Percentiles rank a stretch among this genome's conserved stretches.
These are phyloP conservation scores for Pisolithus marmoratus DNA, from an alignment of 768 basidiomycete species.

Conservation along the genomic window DNA sequence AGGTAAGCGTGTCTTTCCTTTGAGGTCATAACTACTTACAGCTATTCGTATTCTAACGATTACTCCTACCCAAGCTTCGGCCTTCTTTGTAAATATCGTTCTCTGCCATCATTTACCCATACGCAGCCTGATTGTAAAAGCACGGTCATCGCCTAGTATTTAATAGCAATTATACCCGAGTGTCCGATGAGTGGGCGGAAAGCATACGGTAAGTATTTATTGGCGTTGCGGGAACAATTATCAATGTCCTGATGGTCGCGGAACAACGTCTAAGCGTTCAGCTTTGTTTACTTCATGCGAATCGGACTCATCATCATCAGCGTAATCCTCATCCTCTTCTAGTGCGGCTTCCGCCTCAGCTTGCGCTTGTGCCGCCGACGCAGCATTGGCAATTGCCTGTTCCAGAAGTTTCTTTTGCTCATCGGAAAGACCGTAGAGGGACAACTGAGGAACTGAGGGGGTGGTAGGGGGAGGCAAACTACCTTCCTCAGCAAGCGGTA, in stretches of 20 bases:
- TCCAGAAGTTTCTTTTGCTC: constrained; percentile 67
- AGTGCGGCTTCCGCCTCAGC: constrained; percentile 74
- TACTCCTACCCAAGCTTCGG: constrained; percentile 16
- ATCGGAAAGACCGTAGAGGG: constrained; percentile 66
- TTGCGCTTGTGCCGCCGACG: constrained; percentile 69
- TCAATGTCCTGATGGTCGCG: constrained; percentile 11
- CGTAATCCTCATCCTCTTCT: constrained; percentile 56
- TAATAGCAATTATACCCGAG: constrained; percentile 7
- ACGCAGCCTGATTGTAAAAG: constrained; percentile 19
- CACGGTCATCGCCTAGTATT: constrained; percentile 4
- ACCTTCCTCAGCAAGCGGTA: constrained; percentile 4
- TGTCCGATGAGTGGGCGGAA: constrained; percentile 5
- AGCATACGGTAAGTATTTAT: constrained; percentile 20
- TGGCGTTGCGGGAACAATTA: constrained; percentile 12
- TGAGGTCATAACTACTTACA: not conserved
- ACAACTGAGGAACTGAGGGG: constrained; percentile 38
- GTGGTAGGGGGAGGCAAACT: constrained; percentile 5
- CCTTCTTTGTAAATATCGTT: constrained; percentile 26
- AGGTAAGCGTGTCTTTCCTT: constrained; percentile 10
- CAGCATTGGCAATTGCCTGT: constrained; percentile 68
- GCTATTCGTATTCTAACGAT: not conserved
- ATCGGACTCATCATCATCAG: constrained; percentile 34
- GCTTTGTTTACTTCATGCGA: constrained; percentile 12
- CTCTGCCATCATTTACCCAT: constrained; percentile 16
- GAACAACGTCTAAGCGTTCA: constrained; percentile 8